phyloP scores from a whole-genome alignment of 2,329 filamentous ascomycete species.

The Macrophomina pseudophaseolina region DNA sequence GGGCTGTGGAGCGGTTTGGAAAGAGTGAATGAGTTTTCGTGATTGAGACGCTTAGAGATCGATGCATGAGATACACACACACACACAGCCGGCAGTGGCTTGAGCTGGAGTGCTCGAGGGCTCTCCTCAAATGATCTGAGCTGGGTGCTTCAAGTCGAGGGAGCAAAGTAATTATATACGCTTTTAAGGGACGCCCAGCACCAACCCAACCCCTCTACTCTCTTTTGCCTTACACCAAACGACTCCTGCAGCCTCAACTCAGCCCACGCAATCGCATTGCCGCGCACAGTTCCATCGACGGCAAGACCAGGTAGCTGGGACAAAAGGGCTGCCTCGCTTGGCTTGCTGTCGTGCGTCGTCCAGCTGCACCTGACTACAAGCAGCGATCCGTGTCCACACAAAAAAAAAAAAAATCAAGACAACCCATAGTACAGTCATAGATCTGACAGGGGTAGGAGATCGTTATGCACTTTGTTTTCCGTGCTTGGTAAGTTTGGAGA shows the following conservation, averaged over 20 bases:
- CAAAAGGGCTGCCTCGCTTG: conserved; percentile 7
- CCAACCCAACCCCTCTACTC: not conserved
- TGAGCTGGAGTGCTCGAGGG: too few relatives aligned
- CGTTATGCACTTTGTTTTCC: not conserved
- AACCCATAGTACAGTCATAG: not conserved
- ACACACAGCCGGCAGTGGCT: too few relatives aligned
- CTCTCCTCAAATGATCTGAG: too few relatives aligned
- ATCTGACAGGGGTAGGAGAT: not conserved
- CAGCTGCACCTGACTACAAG: not conserved
- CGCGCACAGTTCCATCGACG: not conserved
- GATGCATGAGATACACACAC: too few relatives aligned
- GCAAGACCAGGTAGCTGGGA: not conserved
- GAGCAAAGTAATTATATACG: too few relatives aligned
- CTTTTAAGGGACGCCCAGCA: too few relatives aligned
- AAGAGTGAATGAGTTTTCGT: too few relatives aligned
- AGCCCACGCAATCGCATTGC: not conserved
- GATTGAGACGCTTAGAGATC: too few relatives aligned
- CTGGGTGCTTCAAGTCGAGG: too few relatives aligned
- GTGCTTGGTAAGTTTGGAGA: not conserved
- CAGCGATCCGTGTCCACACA: not conserved
- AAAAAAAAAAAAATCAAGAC: not conserved
- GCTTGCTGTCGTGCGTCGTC: not conserved
- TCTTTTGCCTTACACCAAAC: not conserved
- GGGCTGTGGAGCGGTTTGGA: not conserved
- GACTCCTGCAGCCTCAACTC: not conserved